These are phyloP conservation scores for Mycena latifolia DNA, from an alignment of 768 basidiomycete genomes.

Conservation along the genomic window DNA sequence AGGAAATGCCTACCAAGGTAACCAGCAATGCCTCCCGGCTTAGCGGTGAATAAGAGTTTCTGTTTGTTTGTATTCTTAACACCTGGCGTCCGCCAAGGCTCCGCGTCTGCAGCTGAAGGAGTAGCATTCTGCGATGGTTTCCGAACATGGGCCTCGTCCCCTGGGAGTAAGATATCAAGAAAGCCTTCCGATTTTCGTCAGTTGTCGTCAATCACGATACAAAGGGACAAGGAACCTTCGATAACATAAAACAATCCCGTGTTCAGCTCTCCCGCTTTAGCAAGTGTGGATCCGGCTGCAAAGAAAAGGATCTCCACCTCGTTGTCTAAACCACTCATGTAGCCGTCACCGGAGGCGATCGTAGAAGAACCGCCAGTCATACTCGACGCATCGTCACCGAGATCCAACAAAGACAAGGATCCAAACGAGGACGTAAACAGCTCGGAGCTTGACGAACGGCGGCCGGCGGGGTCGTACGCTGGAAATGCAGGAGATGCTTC, in stretches of 20 bases:
- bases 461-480: slow-evolving; percentile 51
- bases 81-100: slow-evolving; percentile 51
- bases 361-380: slow-evolving; percentile 71
- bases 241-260: slow-evolving; percentile 64
- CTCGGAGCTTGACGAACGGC: slow-evolving; percentile 51
- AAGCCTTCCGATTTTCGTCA: slow-evolving; percentile 75
- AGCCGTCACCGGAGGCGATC: slow-evolving; percentile 60
- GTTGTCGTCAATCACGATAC: slow-evolving; percentile 67
- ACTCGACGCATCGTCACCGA: slow-evolving; percentile 78
- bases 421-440: slow-evolving; percentile 77
- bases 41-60: slow-evolving; percentile 92
- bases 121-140: slow-evolving; percentile 28
- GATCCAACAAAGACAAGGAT: slow-evolving; percentile 78
- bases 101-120: slow-evolving; percentile 45
- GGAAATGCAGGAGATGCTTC: slow-evolving; percentile 75
- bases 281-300: slow-evolving; percentile 86
- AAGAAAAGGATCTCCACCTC: slow-evolving; percentile 97
- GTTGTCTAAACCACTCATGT: slow-evolving; percentile 91
- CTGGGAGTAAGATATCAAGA: slow-evolving; percentile 88
- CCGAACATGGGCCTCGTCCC: slow-evolving; percentile 47
- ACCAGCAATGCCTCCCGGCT: slow-evolving; percentile 97
- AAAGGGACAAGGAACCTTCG: slow-evolving; percentile 61
- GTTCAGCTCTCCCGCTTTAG: slow-evolving; percentile 90
- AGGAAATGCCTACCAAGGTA: slow-evolving; percentile 77
- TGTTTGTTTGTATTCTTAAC: slow-evolving; percentile 52